These are phyloP conservation scores for Calamus simplicifolius DNA, from an alignment of 176 grass and related monocot genomes.

Conservation along the genomic window DNA sequence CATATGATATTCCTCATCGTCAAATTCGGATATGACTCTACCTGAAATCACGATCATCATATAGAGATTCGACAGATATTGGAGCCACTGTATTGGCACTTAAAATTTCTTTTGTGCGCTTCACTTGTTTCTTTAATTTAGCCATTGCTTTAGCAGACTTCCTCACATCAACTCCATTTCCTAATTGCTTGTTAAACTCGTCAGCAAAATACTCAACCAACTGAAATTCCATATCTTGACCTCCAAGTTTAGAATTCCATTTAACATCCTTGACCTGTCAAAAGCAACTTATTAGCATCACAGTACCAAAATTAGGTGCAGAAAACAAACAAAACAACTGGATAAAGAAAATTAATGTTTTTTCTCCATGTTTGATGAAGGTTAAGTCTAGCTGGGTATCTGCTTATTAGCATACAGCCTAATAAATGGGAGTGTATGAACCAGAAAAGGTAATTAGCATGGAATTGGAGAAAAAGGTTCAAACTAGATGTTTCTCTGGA, in stretches of 20 bases:
- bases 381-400: too few species aligned
- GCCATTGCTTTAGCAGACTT: slow-evolving; percentile 96
- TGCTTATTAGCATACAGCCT: too few species aligned
- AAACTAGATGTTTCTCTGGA: too few species aligned
- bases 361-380: too few species aligned
- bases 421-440: too few species aligned
- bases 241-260: slow-evolving; percentile 93
- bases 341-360: too few species aligned
- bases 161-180: slow-evolving; percentile 75
- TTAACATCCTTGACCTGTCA: slow-evolving; percentile 90
- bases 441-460: too few species aligned
- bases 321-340: too few species aligned
- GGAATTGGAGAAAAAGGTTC: too few species aligned
- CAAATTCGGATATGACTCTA: slow-evolving; percentile 15
- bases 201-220: slow-evolving; percentile 81
- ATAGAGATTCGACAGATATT: slow-evolving; percentile 94
- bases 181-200: slow-evolving; percentile 85
- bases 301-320: too few species aligned
- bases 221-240: slow-evolving; percentile 79
- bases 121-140: slow-evolving; percentile 99
- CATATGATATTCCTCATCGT: not conserved
- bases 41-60: slow-evolving; percentile 93
- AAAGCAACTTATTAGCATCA: not conserved
- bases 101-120: slow-evolving; percentile 98
- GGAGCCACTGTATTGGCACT: slow-evolving; percentile 91